Base-by-base conservation (phyloP, 441 rosid species). In the Croton laevigatus region DNA sequence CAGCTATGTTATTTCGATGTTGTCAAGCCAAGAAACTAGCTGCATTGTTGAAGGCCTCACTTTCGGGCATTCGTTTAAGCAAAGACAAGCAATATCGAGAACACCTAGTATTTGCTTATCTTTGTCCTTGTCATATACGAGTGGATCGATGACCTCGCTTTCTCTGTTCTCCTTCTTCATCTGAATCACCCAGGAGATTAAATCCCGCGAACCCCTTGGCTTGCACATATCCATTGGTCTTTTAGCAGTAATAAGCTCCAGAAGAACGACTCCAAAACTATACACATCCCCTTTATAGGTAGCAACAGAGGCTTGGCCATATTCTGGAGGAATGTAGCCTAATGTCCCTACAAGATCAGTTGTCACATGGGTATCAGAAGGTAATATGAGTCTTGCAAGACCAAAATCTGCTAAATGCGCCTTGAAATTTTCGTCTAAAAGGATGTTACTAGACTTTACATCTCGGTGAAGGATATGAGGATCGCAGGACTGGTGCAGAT, bases 261-360 rank as follows among this genome's bases (percentile, higher is more conserved):
- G 80, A 58, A 95, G 94, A 70, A 95, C 97, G 53, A 95, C 99
- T 7, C 99, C 99, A 27, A 92, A 95, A 76, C 99, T 95, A 54
- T 95, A 95, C 32, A 95, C 98, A 70, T 95, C 99, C 68, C 99
- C 91, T 82, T 85, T 92, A 65, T 83, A 96, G n/a, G 98, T 94
- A 75, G 93, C 99, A 3, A 93, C 87, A 88, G 88, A 83, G 0
- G 98, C 87, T 70, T 95, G 93, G 66, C 98, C 88, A 75, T 89
- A 95, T 91, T 95, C 99, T 42, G 99, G 98, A 58, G 99, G 97
- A 51, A 91, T 97, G 77, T 95, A 95, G 57, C 99, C 99, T 36
- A 95, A 87, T 34, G 99, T 91, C 37, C 98, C 99, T 77, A 95
- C 84, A 34, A 95, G 75, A 81, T 93, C 98, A 2, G 98, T 93